Base-by-base conservation (phyloP, 306 rosid genomes). In the Fragaria ananassa region DNA sequence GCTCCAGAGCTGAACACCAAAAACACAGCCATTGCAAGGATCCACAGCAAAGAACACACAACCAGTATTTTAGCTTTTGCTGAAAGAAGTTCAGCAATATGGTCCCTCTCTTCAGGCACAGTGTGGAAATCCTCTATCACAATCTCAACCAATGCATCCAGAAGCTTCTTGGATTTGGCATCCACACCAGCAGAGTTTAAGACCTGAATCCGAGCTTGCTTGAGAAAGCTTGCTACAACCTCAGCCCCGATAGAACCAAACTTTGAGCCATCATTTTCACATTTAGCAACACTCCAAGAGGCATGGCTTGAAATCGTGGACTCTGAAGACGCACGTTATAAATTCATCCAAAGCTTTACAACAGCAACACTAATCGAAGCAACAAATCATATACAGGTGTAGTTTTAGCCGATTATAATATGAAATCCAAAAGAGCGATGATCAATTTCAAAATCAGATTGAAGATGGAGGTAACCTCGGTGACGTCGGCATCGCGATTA, bases 161-260 rank as follows among this genome's bases (percentile, higher is more conserved):
- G 74, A 72, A 93, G 74, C 86, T 87, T 89, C 85, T 84, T 83
- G 47, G 87, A 79, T 70, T 75, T 82, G 76, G 81, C 77, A 70
- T 84, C 81, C 78, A 44, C 72, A 56, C 61, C 72, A 34, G 51
- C 51, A 47, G 51, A 47, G 51, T 47, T 47, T 13, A 47, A 3
- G 18, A 80, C 82, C 81, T 82, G 76, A 67, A 78, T 64, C 53
- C 65, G 70, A 19, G 86, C 85, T 66, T 83, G 72, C 74, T 39
- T 79, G 70, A 86, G 79, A 74, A 45, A 80, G 73, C 57, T 76
- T 41, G 79, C 74, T 10, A 78, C 83, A 68, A 83, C 75, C 78
- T 85, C 84, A 10, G 76, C 84, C 72, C 81, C 91, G 49, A 78
- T 29, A 53, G 80, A 80, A 49, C 62, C 65, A 27, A 39, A 18